Evolutionary conservation across 768 basidiomycete genomes (phyloP).

Genomic region (Termitomyces sp.): DNA sequence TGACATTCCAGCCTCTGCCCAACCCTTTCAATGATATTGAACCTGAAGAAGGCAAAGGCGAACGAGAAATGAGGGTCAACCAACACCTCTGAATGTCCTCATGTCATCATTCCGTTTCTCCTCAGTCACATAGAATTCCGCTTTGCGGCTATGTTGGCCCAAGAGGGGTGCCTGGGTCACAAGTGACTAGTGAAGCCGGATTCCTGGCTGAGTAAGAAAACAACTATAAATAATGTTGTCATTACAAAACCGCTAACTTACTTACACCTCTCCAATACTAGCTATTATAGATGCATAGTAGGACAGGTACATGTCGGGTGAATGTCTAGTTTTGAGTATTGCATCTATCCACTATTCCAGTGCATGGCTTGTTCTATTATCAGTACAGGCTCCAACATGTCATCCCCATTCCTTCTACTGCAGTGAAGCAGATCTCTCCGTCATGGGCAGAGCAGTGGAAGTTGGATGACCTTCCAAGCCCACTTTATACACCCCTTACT

Average conservation of each 20-base stretch:
- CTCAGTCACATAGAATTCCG: slow-evolving; percentile 48
- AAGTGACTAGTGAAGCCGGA: too few relatives aligned
- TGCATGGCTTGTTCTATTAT: background rate
- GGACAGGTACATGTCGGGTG: background rate
- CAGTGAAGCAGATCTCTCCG: slow-evolving; percentile 4
- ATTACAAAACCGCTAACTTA: background rate
- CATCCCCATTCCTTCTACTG: slow-evolving; percentile 18
- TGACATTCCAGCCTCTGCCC: slow-evolving; percentile 10
- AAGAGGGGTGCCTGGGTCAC: too few relatives aligned
- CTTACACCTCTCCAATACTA: background rate
- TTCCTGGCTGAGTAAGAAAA: background rate
- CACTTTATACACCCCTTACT: background rate
- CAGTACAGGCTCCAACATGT: background rate
- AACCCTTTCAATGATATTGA: slow-evolving; percentile 16
- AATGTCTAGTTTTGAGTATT: background rate
- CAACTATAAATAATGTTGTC: slow-evolving; percentile 3
- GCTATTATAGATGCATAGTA: background rate
- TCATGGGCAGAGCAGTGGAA: background rate
- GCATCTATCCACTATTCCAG: background rate
- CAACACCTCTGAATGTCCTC: slow-evolving; percentile 53
- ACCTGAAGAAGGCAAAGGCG: slow-evolving; percentile 55
- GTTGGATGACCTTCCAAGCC: background rate
- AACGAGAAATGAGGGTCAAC: slow-evolving; percentile 50
- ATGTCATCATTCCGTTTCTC: slow-evolving; percentile 58
- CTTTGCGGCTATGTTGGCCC: slow-evolving; percentile 16